Evolutionary conservation across 2,329 filamentous ascomycete genomes (phyloP), one percentile per base, ranked within the genome.

Genomic region (Dactylellina haptotyla): DNA sequence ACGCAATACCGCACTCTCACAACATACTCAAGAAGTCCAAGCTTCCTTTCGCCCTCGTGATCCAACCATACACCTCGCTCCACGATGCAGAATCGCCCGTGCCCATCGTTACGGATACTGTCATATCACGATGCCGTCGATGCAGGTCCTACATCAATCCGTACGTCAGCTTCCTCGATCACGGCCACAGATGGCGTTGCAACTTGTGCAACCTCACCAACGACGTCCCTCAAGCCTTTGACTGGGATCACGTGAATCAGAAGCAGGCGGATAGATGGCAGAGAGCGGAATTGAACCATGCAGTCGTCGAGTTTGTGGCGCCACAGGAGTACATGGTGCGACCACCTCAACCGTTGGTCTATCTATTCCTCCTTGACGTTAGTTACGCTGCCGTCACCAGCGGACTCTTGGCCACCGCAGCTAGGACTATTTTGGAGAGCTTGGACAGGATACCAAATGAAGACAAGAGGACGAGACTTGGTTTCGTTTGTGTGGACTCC

Each of bases 161-260:
- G 10, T 99, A 94, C 78, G 95, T 96, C 71, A 92, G 92, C 50
- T 99, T 99, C 83, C 84, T 99, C 74, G 95, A 99, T 79, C 92
- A 98, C 80, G 95, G 95, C 50, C 95, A 99, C 83, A 88, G 95
- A 80, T 99, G 95, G 95, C 90, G 94, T 79, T 99, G 95, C 84
- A 99, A 99, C 83, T 97, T 99, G 93, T 99, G 95, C 82, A 98
- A 97, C 82, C 85, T 99, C 76, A 97, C 93, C 77, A 99, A 99
- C 80, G 95, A 99, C 78, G 94, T 98, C 39, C 95, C 95, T n/a
- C 95, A 99, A 82, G 93, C 93, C 37, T 99, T 99, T 77, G 95
- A 99, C 81, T 99, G 95, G 95, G 95, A 99, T 82, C 89, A 92
- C 32, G 90, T 92, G 46, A 86, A 93, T 62, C 94, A 98, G 82